phyloP scores from a whole-genome alignment of 805 yeast genomes.

The Myxozyma udenii region DNA sequence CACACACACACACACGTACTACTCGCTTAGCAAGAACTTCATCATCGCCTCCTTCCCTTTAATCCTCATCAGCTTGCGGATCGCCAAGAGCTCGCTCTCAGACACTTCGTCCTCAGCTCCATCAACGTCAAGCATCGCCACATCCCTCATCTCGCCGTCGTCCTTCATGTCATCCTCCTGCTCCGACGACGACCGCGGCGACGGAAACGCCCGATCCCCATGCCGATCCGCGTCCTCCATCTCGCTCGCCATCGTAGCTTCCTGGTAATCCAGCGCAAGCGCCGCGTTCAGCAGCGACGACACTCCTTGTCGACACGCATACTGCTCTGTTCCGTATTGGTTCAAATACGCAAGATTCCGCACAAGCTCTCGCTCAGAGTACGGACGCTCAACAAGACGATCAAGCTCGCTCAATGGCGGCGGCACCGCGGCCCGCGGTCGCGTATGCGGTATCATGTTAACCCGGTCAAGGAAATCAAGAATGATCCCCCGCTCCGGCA shows the following conservation, averaged over 20 bases:
- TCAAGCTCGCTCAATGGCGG: constrained; percentile 18
- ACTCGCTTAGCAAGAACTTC: constrained; percentile 46
- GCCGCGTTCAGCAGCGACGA: constrained; percentile 26
- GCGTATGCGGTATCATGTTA: constrained; percentile 33
- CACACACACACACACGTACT: no score
- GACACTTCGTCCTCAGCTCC: not conserved
- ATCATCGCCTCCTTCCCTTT: constrained; percentile 69
- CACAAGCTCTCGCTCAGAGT: constrained; percentile 24
- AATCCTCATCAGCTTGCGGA: constrained; percentile 58
- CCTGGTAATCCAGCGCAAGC: no score
- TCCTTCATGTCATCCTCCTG: not conserved
- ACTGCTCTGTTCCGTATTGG: constrained; percentile 29
- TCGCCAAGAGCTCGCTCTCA: constrained; percentile 49
- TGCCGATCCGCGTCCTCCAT: no score
- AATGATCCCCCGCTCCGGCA: constrained; percentile 66
- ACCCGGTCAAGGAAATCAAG: constrained; percentile 65
- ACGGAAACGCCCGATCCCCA: no score
- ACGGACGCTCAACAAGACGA: constrained; percentile 22
- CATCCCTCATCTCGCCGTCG: not conserved
- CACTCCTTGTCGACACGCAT: constrained; percentile 12
- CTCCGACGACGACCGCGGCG: no score
- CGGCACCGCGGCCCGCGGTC: constrained; percentile 4
- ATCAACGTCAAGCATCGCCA: not conserved
- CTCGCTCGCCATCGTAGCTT: no score
- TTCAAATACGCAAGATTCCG: constrained; percentile 31